Percentiles rank a stretch among this genome's conserved stretches.
These are phyloP conservation scores for Phytophthora sojae DNA, from an alignment of 352 stramenopile genomes.

Conservation along the genomic window DNA sequence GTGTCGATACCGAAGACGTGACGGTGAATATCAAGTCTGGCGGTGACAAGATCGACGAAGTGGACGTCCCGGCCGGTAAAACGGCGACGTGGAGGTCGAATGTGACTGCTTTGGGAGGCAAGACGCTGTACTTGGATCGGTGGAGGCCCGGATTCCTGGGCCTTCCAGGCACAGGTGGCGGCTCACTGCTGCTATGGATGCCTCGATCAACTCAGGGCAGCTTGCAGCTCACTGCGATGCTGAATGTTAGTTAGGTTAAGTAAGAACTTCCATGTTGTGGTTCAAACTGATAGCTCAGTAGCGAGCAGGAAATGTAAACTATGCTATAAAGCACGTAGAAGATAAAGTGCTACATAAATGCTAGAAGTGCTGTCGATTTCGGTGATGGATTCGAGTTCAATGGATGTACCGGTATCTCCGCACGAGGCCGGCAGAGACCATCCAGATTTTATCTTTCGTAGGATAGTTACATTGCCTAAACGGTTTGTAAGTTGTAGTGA, in stretches of 20 bases:
- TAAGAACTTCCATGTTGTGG: not conserved
- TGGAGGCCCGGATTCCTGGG: constrained; percentile 41
- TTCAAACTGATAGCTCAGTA: not conserved
- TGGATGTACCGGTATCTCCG: no score
- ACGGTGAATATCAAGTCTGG: constrained; percentile 43
- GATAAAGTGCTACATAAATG: not conserved
- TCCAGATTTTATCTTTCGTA: no score
- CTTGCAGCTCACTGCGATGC: constrained; percentile 20
- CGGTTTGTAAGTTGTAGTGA: no score
- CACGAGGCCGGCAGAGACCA: no score
- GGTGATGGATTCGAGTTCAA: not conserved
- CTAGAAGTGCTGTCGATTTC: not conserved
- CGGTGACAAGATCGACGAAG: constrained; percentile 33
- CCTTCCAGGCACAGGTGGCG: constrained; percentile 34
- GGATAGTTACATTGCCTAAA: no score
- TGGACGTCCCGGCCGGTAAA: constrained; percentile 32
- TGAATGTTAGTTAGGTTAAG: constrained; percentile 23
- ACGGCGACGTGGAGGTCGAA: constrained; percentile 33
- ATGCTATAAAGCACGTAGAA: not conserved
- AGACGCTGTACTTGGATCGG: constrained; percentile 48
- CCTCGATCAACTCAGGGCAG: constrained; percentile 22
- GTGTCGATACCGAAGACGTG: constrained; percentile 35
- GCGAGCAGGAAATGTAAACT: not conserved
- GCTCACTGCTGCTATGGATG: constrained; percentile 43
- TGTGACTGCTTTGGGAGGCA: constrained; percentile 31